Percentiles rank a stretch among this genome's conserved stretches.
phyloP scores from a whole-genome alignment of 257 asterid species.

The Solanum virginianum region DNA sequence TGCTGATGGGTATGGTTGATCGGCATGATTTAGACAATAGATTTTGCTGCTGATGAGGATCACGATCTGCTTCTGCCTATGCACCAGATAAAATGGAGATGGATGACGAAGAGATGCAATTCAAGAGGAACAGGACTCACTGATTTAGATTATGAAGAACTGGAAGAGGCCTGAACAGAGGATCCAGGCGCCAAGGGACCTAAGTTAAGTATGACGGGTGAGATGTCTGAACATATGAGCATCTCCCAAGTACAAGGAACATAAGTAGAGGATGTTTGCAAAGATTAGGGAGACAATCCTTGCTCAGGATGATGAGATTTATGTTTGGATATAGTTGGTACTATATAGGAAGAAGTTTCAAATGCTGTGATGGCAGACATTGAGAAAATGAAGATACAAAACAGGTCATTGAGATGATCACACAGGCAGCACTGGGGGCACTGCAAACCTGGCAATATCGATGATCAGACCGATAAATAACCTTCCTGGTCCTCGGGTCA shows the following conservation, averaged over 20 bases:
- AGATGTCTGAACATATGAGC: conserved; percentile 96
- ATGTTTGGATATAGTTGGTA: conserved; percentile 88
- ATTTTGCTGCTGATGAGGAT: conserved; percentile 90
- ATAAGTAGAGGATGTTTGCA: conserved; percentile 93
- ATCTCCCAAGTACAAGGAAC: conserved; percentile 88
- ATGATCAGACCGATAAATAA: conserved; percentile 20
- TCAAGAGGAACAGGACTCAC: conserved; percentile 56
- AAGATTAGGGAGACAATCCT: conserved; percentile 89
- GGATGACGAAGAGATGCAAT: conserved; percentile 87
- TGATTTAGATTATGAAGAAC: conserved; percentile 65
- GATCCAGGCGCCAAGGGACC: conserved; percentile 64
- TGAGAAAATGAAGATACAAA: conserved; percentile 81
- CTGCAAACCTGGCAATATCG: conserved; percentile 84
- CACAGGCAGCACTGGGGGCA: conserved; percentile 83
- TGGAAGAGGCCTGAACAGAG: conserved; percentile 93
- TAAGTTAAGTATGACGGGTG: conserved; percentile 31
- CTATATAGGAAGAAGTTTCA: conserved; percentile 91
- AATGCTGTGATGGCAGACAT: conserved; percentile 89
- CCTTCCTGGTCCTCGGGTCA: conserved; percentile 63
- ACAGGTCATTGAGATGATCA: conserved; percentile 97
- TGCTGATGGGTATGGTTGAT: conserved; percentile 84
- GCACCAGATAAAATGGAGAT: conserved; percentile 61
- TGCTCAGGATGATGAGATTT: conserved; percentile 84
- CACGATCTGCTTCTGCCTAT: conserved; percentile 86
- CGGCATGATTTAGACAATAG: conserved; percentile 92